Evolutionary conservation across 108 stramenopile genomes (phyloP), one percentile per base, ranked within the genome.

Genomic region (Fragilaria radians): DNA sequence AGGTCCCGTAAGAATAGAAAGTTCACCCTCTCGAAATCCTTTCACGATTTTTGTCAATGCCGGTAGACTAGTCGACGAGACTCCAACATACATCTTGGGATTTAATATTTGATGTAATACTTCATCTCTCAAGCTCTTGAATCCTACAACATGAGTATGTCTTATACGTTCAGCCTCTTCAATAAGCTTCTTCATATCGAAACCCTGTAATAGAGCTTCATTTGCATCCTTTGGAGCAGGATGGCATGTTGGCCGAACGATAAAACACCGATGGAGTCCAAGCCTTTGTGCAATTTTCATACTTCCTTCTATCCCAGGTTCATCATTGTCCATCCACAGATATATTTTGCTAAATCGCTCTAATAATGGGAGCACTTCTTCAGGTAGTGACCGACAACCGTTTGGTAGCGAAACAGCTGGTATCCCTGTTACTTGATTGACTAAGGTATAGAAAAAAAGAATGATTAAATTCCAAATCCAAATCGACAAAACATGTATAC

Each of bases 301-400:
- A 3, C 93, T 91, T 17, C 91, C 94, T 57, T 88, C 94, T 48
- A 61, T 36, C 31, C 97, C 94, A 0, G 94, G 85, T 22, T 63
- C 80, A 62, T 99, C 98, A 49, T 81, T 77, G 77, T 99, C 98
- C 92, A 98, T 93, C 96, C 96, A 99, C 46, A 99, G 54, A 60
- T 86, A 89, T 9, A 99, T 80, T 48, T 73, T 84, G 47, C 94
- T 77, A 63, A 98, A 99, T 17, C 77, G 74, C 78, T 96, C 95
- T 62, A 97, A 62, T 57, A 95, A 46, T 4, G 94, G 94, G 33
- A 99, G 68, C 29, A 95, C 74, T 60, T 89, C 90, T 21, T 78
- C 71, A 21, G 98, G 95, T 50, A 99, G 69, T 5, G 78, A 82
- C 11, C 91, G 73, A 64, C 89, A 92, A 27, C 98, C 98, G 62